Percentiles rank a stretch among this genome's conserved stretches.
These are phyloP conservation scores for Neurospora sp. DNA, from an alignment of 2,329 filamentous ascomycete genomes.

Conservation along the genomic window DNA sequence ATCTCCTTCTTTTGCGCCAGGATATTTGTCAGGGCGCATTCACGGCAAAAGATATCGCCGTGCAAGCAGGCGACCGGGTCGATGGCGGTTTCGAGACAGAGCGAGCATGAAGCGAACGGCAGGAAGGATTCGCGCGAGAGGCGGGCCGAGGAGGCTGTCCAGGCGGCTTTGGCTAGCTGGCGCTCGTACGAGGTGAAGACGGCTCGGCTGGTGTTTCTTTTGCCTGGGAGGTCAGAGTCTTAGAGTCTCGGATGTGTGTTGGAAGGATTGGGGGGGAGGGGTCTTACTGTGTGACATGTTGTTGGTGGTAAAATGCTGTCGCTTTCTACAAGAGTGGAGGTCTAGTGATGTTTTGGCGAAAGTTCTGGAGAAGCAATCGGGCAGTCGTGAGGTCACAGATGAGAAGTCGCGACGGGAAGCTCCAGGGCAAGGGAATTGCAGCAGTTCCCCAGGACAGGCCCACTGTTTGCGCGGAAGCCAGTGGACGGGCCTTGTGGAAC, in stretches of 20 bases:
- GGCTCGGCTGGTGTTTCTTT: conserved; percentile 82
- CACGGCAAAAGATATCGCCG: conserved; percentile 89
- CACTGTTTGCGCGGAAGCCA: background rate
- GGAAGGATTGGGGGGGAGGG: background rate
- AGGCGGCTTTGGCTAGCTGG: conserved; percentile 67
- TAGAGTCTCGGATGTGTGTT: background rate
- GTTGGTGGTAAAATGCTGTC: background rate
- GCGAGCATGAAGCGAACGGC: conserved; percentile 76
- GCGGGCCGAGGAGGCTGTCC: conserved; percentile 75
- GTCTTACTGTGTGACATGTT: conserved; percentile 37
- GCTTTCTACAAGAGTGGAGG: background rate
- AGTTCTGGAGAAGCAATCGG: background rate
- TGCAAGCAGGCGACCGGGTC: conserved; percentile 75
- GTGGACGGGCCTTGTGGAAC: background rate
- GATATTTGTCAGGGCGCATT: conserved; percentile 88
- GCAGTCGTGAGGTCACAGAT: background rate
- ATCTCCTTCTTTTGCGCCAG: conserved; percentile 86
- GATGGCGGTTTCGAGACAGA: conserved; percentile 74
- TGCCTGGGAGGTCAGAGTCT: conserved; percentile 37
- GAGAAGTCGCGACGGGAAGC: background rate
- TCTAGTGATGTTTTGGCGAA: background rate
- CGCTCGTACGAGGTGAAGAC: conserved; percentile 94
- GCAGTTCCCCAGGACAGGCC: background rate
- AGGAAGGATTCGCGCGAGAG: conserved; percentile 86
- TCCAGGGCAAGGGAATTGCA: background rate